Evolutionary conservation across 805 yeast species (phyloP), one percentile per base, ranked within the genome.

Genomic region (Kuraishia hungarica): DNA sequence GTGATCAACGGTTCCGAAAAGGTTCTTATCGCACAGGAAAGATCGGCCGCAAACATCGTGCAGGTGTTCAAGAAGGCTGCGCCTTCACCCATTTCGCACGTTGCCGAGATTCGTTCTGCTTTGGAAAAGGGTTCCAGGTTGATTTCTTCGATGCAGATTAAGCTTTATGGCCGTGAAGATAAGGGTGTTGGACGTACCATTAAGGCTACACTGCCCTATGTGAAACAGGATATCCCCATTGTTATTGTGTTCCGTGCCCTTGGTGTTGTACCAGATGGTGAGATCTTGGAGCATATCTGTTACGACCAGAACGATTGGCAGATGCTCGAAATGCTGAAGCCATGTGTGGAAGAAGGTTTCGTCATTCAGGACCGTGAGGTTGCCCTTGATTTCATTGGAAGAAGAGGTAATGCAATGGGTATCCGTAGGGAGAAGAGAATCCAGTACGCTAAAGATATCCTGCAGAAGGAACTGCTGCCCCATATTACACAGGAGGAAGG

Each of bases 211-310:
- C 76, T 94, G 62, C 99, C 99, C 0, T 94, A 94, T 67, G 93
- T 94, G 63, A 90, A 92, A 69, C 94, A 92, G 63, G 99, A 94
- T 70, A 87, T 94, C 57, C 99, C 99, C 51, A 92, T 94, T 64
- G 97, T 94, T 26, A 87, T 94, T 68, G 97, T 94, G 22, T 94
- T 94, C 73, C 82, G 99, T 77, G 99, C 99, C 11, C 78, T 94
- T 57, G 99, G 99, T 62, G 94, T 94, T 52, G 97, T 94, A 22
- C 98, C 98, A 48, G 99, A 94, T 76, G 99, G 99, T 70, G 99
- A 94, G 74, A 94, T 94, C 66, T 77, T 94, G 67, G 97, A 94
- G 72, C 99, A 94, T 72, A 94, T 94, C 57, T 94, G 99, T 75
- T 94, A 93, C 72, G 99, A 94, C 72, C 91, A 90, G 58, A 88